Base-by-base conservation (phyloP, 2,329 filamentous ascomycete species). In the Ascochyta rabiei region DNA sequence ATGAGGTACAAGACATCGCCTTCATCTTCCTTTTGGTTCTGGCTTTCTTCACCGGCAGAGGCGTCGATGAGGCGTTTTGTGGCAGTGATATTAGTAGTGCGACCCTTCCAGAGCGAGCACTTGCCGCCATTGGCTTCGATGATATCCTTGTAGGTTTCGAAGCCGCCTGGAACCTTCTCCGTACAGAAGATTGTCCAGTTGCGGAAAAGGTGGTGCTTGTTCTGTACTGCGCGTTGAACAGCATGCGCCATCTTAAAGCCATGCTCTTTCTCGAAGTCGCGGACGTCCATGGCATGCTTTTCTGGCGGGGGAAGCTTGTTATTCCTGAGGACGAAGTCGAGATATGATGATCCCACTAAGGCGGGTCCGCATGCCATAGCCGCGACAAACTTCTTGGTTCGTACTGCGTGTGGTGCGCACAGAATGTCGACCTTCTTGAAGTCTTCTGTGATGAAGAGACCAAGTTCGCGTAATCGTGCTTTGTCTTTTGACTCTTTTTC, bases 381-480 rank as follows among this genome's bases (percentile, higher is more conserved):
- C 57, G 88, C 89, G 44, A 98, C 87, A 71, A 99, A 99, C 71
- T 99, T 99, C 72, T 91, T 87, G 0, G 95, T 99, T 33, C 95
- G 89, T 30, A 97, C 85, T 57, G 98, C 86, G 37, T 86, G 84
- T 0, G 93, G 95, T 3, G 93, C 93, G 30, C 91, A 92, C 10
- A 99, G 84, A 71, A 96, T 90, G 66, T 93, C 90, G 71, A 91
- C 95, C 39, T 85, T 83, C 42, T 85, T 84, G 23, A 86, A 86
- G 68, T 96, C 90, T 64, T 88, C 83, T 4, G 91, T 89, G 19
- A 96, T 85, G 62, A 87, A 82, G 51, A 99, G 90, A 7, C 95
- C 95, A 31, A 98, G 79, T 40, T 89, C 86, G 56, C 93, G 89
- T 50, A 99, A 82, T 66, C 88, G 80, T 80, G 93, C 91, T 79